These are phyloP conservation scores for Curvularia hawaiiensis DNA, from an alignment of 2,329 filamentous ascomycete species.

Conservation along the genomic window DNA sequence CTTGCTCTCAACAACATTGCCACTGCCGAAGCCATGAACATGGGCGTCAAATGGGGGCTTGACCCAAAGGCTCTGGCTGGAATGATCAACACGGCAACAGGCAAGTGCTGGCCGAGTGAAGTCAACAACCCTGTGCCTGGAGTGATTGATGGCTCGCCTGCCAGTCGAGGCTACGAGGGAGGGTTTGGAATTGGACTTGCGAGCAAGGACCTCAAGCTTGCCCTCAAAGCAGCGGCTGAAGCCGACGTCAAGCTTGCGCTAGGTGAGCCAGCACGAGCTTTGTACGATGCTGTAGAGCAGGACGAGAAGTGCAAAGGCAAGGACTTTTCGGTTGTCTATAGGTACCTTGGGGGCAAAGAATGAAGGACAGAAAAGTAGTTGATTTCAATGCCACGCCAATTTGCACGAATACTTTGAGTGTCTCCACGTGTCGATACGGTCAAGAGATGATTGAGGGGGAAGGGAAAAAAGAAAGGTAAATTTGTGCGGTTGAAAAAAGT, in stretches of 20 bases:
- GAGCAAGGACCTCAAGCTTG: slow-evolving; percentile 57
- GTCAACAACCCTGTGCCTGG: slow-evolving; percentile 93
- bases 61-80: slow-evolving; percentile 72
- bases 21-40: slow-evolving; percentile 69
- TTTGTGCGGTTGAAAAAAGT: slow-evolving; percentile 9
- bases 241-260: slow-evolving; percentile 52
- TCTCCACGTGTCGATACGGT: neutral
- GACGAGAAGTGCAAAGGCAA: slow-evolving; percentile 53
- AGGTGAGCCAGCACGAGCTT: slow-evolving; percentile 51
- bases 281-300: slow-evolving; percentile 53
- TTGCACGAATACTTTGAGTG: neutral
- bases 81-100: slow-evolving; percentile 92
- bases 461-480: neutral
- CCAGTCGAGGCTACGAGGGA: slow-evolving; percentile 69
- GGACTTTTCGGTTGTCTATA: slow-evolving; percentile 58
- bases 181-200: slow-evolving; percentile 58
- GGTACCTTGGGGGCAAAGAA: slow-evolving; percentile 55
- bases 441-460: neutral
- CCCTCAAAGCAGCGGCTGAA: slow-evolving; percentile 53
- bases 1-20: slow-evolving; percentile 90
- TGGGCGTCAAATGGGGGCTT: slow-evolving; percentile 67
- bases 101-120: slow-evolving; percentile 95
- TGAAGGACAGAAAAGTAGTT: slow-evolving; percentile 21
- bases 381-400: neutral
- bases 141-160: slow-evolving; percentile 77